phyloP scores from a whole-genome alignment of 2,329 filamentous ascomycete species.

The Aspergillus luchuensis region DNA sequence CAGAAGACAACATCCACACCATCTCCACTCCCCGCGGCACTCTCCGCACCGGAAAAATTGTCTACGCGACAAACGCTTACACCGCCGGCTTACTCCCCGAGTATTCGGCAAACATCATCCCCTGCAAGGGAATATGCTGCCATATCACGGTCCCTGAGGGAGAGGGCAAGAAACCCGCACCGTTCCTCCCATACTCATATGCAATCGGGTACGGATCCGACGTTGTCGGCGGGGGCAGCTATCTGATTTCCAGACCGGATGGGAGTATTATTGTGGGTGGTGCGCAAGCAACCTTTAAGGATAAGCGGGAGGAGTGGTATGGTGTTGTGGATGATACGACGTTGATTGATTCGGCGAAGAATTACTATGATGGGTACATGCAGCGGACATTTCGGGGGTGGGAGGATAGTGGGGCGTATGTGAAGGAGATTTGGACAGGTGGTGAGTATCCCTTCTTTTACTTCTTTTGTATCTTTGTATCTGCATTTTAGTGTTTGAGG shows the following conservation, averaged over 20 bases:
- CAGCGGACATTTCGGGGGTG: conserved; percentile 41
- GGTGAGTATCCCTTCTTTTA: conserved; percentile 23
- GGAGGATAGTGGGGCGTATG: conserved; percentile 38
- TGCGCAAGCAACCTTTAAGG: conserved; percentile 51
- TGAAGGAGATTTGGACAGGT: conserved; percentile 42
- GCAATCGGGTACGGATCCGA: conserved; percentile 57
- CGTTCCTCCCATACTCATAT: conserved; percentile 54
- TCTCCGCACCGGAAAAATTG: conserved; percentile 64
- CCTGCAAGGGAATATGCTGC: conserved; percentile 64
- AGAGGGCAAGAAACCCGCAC: conserved; percentile 21
- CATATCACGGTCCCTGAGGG: conserved; percentile 35
- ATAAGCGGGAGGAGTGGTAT: conserved; percentile 47
- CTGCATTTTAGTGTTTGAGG: too few species aligned
- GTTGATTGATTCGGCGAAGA: conserved; percentile 51
- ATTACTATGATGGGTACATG: conserved; percentile 45
- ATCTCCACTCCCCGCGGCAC: conserved; percentile 64
- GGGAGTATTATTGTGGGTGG: conserved; percentile 65
- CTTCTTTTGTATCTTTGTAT: conserved; percentile 25
- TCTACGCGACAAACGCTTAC: conserved; percentile 84
- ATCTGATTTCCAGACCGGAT: conserved; percentile 62
- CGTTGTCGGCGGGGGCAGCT: conserved; percentile 52
- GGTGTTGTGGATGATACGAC: conserved; percentile 48
- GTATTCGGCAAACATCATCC: conserved; percentile 73
- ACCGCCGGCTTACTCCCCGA: conserved; percentile 72
- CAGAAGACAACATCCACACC: conserved; percentile 46